A percentile compares a stretch with the other conserved stretches of the same genome.
Conservation (phyloP, 257 asterid genomes). For the Solanum sitiens region DNA sequence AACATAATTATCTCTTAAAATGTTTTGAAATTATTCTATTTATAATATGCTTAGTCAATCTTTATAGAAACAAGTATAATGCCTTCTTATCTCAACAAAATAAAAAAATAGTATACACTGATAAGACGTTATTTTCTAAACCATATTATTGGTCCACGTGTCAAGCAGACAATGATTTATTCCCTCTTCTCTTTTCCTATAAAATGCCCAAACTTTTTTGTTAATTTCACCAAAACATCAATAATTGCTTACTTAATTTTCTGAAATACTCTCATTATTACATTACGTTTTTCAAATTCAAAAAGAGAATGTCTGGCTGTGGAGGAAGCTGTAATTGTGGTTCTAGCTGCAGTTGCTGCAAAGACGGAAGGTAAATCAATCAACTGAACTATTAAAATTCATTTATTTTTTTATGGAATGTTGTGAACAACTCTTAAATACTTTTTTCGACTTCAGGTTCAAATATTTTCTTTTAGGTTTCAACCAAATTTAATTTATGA, state of each 20-base stretch:
- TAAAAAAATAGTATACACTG: neutral
- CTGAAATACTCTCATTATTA: neutral
- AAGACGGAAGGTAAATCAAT: conserved; percentile 18
- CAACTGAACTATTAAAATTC: neutral
- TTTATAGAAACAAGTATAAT: neutral
- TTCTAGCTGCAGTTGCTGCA: conserved; percentile 33
- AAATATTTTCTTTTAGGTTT: neutral
- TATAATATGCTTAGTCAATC: neutral
- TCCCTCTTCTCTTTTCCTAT: neutral
- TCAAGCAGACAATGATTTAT: neutral
- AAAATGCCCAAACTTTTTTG: neutral
- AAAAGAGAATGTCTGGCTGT: neutral
- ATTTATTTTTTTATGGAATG: rapidly evolving
- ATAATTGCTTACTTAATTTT: neutral
- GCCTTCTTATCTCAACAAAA: neutral
- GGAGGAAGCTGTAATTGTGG: neutral
- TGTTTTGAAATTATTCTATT: neutral
- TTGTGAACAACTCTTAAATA: neutral
- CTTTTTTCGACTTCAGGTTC: neutral
- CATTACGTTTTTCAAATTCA: neutral
- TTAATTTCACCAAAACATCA: neutral
- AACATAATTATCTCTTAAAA: neutral
- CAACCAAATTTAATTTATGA: neutral
- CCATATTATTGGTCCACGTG: neutral
- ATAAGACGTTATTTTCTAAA: neutral